Conservation (phyloP, 306 rosid genomes). For the Herpetospermum pedunculosum region DNA sequence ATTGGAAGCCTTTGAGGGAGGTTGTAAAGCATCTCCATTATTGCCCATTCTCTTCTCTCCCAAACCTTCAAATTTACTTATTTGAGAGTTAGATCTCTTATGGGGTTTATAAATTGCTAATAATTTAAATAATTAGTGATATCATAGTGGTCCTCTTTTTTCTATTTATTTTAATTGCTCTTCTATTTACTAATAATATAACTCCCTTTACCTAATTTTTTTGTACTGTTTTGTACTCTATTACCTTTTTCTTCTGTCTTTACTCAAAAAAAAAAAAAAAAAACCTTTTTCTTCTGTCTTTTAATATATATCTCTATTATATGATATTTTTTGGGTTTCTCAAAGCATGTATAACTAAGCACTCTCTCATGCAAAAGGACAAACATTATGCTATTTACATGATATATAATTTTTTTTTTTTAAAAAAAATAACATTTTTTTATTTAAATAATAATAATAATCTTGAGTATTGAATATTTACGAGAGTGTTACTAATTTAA, state of each 20-base stretch:
- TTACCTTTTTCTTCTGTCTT: neutral
- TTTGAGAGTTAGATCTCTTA: neutral
- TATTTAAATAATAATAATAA: too few species aligned
- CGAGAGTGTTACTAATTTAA: too few species aligned
- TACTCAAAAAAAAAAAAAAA: too few species aligned
- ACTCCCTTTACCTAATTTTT: neutral
- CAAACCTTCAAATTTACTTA: neutral
- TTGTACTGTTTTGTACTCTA: neutral
- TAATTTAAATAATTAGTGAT: too few species aligned
- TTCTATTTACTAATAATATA: neutral
- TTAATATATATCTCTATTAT: neutral
- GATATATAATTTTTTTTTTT: too few species aligned
- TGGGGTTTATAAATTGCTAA: too few species aligned
- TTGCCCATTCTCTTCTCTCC: neutral
- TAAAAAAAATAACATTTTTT: too few species aligned
- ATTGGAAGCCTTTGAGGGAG: conserved; percentile 30
- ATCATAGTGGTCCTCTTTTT: neutral
- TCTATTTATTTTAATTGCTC: neutral
- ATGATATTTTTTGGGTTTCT: neutral
- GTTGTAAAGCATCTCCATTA: conserved; percentile 9
- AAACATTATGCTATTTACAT: neutral
- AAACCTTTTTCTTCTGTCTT: neutral
- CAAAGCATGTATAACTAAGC: neutral
- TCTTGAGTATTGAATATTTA: too few species aligned
- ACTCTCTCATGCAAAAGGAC: neutral